Conservation (phyloP, 73 alveolate genomes). For the Halteria grandinella region DNA sequence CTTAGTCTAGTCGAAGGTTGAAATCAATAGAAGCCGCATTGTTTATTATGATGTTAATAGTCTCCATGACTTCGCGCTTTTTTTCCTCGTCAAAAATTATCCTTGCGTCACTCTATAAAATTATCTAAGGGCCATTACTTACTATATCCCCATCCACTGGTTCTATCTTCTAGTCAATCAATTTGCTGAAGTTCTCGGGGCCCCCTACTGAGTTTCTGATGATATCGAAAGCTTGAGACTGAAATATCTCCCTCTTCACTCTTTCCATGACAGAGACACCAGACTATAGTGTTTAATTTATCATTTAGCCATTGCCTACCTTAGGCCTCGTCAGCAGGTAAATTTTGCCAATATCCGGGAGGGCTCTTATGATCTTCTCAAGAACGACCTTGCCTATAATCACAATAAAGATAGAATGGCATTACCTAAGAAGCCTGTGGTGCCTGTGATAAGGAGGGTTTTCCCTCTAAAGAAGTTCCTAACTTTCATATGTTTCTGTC, state of each 20-base stretch:
- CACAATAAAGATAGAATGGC: not conserved
- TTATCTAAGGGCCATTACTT: not conserved
- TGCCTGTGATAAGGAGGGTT: slow-evolving; percentile 65
- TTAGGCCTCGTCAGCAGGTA: slow-evolving; percentile 58
- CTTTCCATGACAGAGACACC: slow-evolving; percentile 49
- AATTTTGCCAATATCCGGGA: slow-evolving; percentile 53
- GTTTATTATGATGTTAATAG: slow-evolving; percentile 59
- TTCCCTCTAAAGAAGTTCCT: slow-evolving; percentile 56
- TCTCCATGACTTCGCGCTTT: not conserved
- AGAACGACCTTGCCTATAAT: slow-evolving; percentile 61
- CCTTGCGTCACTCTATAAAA: slow-evolving; percentile 1
- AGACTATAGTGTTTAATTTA: slow-evolving; percentile 7
- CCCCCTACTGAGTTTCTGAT: not conserved
- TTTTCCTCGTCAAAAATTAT: slow-evolving; percentile 30
- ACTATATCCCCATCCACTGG: slow-evolving; percentile 69
- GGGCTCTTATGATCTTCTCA: slow-evolving; percentile 60
- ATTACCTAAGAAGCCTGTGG: slow-evolving; percentile 64
- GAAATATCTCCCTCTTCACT: slow-evolving; percentile 40
- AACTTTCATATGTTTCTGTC: slow-evolving; percentile 8
- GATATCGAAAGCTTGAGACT: slow-evolving; percentile 18
- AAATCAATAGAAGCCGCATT: slow-evolving; percentile 71
- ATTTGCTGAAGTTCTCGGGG: slow-evolving; percentile 37
- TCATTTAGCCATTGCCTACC: not conserved
- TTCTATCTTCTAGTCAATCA: slow-evolving; percentile 32
- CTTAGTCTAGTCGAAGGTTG: slow-evolving; percentile 45